Conservation (phyloP, 2,329 filamentous ascomycete genomes). For the Emydomyces testavorans region DNA sequence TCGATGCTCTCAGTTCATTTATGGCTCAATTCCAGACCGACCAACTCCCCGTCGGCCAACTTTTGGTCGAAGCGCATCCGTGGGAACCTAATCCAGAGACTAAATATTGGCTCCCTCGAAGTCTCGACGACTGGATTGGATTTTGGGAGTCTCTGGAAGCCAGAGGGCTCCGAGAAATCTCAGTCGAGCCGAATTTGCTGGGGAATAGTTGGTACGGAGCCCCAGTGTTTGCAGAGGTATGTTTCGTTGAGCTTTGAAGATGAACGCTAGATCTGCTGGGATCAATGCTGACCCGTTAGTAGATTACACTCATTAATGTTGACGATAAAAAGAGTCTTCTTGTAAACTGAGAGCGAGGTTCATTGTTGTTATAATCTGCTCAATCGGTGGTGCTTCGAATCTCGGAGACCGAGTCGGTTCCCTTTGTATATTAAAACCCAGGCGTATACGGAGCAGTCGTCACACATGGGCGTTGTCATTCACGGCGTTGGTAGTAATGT, state of each 20-base stretch:
- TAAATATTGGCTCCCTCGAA: constrained; percentile 3
- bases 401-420: too few species aligned
- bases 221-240: constrained; percentile 11
- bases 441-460: too few species aligned
- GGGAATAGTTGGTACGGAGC: constrained; percentile 8
- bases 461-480: too few species aligned
- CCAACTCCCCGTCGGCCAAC: constrained; percentile 7
- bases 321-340: constrained; percentile 7
- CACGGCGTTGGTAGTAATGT: too few species aligned
- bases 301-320: constrained; percentile 7
- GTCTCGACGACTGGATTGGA: constrained; percentile 17
- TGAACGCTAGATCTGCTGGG: neutral
- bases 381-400: too few species aligned
- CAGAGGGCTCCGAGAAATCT: constrained; percentile 20
- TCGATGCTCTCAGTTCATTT: constrained; percentile 11
- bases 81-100: neutral
- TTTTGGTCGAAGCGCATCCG: constrained; percentile 9
- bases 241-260: neutral
- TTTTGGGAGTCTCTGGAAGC: constrained; percentile 25
- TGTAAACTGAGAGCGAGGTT: neutral
- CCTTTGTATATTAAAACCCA: too few species aligned
- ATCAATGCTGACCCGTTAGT: neutral
- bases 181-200: constrained; percentile 22
- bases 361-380: neutral
- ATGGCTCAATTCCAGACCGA: constrained; percentile 6